A percentile compares a stretch with the other conserved stretches of the same genome.
Evolutionary conservation across 441 rosid species (phyloP).

Genomic region (Populus hybrid): DNA sequence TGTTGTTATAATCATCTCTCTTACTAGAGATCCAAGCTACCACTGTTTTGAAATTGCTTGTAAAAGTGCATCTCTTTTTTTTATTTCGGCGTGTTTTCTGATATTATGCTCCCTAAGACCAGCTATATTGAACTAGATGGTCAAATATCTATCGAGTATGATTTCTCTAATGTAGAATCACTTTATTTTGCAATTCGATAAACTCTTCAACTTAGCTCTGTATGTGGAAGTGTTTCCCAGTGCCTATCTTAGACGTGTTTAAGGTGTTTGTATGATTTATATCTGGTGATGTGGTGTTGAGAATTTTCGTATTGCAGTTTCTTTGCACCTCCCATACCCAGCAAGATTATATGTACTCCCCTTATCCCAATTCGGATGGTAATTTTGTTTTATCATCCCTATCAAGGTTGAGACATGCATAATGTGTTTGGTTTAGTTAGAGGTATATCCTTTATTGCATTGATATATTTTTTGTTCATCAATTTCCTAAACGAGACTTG

Average conservation of each 20-base stretch:
- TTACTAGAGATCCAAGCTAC: too few species aligned
- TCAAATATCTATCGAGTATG: conserved; percentile 10
- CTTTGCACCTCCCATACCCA: too few species aligned
- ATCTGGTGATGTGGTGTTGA: conserved; percentile 49
- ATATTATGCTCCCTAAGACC: conserved; percentile 1
- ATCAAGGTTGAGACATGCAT: conserved; percentile 34
- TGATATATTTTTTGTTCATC: background rate
- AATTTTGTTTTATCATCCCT: conserved; percentile 30
- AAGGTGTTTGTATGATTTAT: background rate
- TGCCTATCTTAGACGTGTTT: background rate
- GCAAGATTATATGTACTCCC: too few species aligned
- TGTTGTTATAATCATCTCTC: too few species aligned
- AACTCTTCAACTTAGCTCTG: background rate
- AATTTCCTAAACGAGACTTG: background rate
- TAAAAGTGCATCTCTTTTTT: too few species aligned
- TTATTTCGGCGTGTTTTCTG: background rate
- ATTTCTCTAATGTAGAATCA: background rate
- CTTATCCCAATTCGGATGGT: conserved; percentile 32
- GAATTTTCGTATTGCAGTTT: conserved; percentile 9
- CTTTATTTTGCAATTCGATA: background rate
- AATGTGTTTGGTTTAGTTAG: too few species aligned
- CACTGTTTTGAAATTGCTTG: too few species aligned
- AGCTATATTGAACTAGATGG: background rate
- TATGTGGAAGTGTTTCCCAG: background rate
- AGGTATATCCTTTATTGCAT: background rate